These are phyloP conservation scores for Solanum ahanhuiri DNA, from an alignment of 257 asterid genomes.

Conservation along the genomic window DNA sequence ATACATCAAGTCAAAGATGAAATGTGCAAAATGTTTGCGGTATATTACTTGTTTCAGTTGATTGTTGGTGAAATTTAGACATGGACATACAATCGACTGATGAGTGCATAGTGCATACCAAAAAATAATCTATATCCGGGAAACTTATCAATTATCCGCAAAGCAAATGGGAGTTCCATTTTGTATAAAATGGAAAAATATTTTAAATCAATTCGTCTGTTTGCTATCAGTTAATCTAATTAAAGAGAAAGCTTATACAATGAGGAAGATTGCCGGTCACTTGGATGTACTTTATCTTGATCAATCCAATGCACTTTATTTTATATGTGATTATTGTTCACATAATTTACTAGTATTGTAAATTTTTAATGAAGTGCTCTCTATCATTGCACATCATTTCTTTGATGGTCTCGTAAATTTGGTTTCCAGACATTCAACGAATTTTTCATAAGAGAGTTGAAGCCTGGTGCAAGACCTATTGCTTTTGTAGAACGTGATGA, in stretches of 20 bases:
- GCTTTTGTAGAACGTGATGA: slow-evolving; percentile 48
- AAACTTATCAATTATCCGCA: background rate
- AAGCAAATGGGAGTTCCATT: background rate
- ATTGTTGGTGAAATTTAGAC: background rate
- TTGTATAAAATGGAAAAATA: background rate
- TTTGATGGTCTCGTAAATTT: background rate
- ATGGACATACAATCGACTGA: background rate
- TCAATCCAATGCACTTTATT: background rate
- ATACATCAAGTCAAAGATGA: background rate
- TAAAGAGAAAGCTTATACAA: background rate
- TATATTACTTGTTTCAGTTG: background rate
- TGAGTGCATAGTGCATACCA: background rate
- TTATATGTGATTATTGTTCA: background rate
- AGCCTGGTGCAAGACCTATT: slow-evolving; percentile 72
- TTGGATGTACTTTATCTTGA: background rate
- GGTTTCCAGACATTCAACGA: slow-evolving; percentile 82
- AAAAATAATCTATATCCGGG: background rate
- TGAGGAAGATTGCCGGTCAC: background rate
- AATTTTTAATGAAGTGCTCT: background rate
- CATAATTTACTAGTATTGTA: background rate
- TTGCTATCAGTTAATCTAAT: background rate
- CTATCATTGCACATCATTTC: background rate
- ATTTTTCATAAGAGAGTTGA: slow-evolving; percentile 80
- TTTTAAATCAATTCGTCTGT: background rate
- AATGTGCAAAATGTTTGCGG: background rate